Conservation (phyloP, 2,329 filamentous ascomycete genomes). For the Verticillium nonalfalfae region DNA sequence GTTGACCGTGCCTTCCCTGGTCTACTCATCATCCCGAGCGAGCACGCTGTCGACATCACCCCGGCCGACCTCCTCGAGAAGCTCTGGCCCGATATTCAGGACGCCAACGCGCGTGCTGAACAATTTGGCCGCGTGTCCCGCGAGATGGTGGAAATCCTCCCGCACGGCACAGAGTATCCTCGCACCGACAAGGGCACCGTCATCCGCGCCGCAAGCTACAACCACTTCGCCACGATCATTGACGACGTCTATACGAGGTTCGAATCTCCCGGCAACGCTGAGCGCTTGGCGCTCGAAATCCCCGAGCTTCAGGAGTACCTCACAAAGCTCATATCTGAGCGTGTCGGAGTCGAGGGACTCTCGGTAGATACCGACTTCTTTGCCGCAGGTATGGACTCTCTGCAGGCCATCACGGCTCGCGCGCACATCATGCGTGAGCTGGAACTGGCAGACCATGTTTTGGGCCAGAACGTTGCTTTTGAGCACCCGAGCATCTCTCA, state of each 20-base stretch:
- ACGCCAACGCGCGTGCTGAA: constrained; percentile 41
- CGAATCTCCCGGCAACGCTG: constrained; percentile 6
- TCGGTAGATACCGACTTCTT: constrained; percentile 31
- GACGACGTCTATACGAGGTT: constrained; percentile 19
- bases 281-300: constrained; percentile 5
- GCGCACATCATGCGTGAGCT: constrained; percentile 31
- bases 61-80: constrained; percentile 37
- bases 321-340: constrained; percentile 9
- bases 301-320: constrained; percentile 19
- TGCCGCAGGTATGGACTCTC: constrained; percentile 35
- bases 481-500: constrained; percentile 28
- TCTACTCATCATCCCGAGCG: constrained; percentile 43
- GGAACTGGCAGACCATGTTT: constrained; percentile 20
- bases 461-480: constrained; percentile 32
- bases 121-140: constrained; percentile 45
- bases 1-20: constrained; percentile 45
- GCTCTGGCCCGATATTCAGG: constrained; percentile 42
- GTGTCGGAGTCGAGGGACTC: constrained; percentile 18
- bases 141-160: constrained; percentile 45
- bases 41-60: constrained; percentile 30
- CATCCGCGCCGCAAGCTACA: constrained; percentile 37
- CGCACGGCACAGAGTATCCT: constrained; percentile 36
- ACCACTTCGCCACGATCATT: constrained; percentile 34
- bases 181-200: constrained; percentile 44
- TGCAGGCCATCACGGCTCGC: constrained; percentile 37